Percentiles rank a stretch among this genome's conserved stretches.
phyloP scores from a whole-genome alignment of 2,329 filamentous ascomycete species.

The Alternaria ethzedia region DNA sequence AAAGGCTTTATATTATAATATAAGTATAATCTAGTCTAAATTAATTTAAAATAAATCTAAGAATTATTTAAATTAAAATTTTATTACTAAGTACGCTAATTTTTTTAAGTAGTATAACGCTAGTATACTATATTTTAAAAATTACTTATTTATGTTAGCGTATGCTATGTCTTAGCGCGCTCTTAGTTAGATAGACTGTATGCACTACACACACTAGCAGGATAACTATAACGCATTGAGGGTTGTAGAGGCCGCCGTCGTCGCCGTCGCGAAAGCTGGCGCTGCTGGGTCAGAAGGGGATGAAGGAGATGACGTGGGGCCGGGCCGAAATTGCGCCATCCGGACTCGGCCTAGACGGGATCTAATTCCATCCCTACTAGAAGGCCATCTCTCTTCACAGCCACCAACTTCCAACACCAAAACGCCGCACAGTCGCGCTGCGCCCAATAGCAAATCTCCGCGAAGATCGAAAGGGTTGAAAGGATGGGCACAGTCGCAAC shows the following conservation, averaged over 20 bases:
- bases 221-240: not conserved
- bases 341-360: conserved; percentile 9
- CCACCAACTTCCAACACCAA: conserved; percentile 10
- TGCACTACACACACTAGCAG: not conserved
- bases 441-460: not conserved
- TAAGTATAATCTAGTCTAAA: too few relatives aligned
- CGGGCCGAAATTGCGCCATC: conserved; percentile 6
- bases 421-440: not conserved
- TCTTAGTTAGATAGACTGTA: too few relatives aligned
- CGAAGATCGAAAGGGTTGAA: not conserved
- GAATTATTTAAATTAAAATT: too few relatives aligned
- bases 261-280: not conserved
- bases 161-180: too few relatives aligned
- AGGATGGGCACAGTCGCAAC: not conserved
- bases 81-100: too few relatives aligned
- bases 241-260: not conserved
- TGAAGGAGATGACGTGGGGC: not conserved
- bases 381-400: conserved; percentile 6
- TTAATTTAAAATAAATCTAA: too few relatives aligned
- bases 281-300: not conserved
- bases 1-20: too few relatives aligned
- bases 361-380: conserved; percentile 15
- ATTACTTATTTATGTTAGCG: too few relatives aligned
- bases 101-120: too few relatives aligned
- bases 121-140: too few relatives aligned